Base-by-base conservation (phyloP, 139 green algal species). In the Chlamydomonas schloesseri region DNA sequence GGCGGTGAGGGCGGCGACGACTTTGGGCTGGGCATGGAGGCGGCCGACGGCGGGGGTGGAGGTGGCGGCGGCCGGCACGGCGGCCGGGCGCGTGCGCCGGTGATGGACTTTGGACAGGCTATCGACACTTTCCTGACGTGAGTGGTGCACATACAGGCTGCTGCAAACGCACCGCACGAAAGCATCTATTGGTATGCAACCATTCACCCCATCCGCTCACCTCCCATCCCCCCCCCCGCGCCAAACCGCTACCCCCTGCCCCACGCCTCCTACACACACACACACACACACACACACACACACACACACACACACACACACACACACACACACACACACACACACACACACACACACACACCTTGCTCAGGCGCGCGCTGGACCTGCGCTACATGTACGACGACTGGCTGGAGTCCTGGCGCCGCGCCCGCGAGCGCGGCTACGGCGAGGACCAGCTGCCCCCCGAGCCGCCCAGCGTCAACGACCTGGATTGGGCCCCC, bases 401-500 rank as follows among this genome's bases (percentile, higher is more conserved):
- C 11, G 50, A 78, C 1, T 86, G 80, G 80, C 0, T 31, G 8
- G 67, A 58, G 37, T 5, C 33, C 68, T 78, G 80, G 80, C 50
- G 58, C 13, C 34, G 26, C 47, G 46, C 68, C 4, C 47, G 33
- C 31, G 68, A 60, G 29, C 67, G 67, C 17, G 47, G 68, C 67
- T 78, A 78, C 69, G 80, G 68, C 33, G 26, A 42, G 47, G 80
- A 86, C 1, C 33, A 70, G 26, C 68, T 86, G 50, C 5, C 47
- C 8, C 31, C 9, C 20, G 33, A 77, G n/a, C 68, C 68, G 67
- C 80, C 80, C 26, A 15, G 33, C 8, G 65, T 62, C 31, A 53
- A 86, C n/a, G 80, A 86, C 0, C 46, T 86, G 50, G 18, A 78
- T 33, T 86, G 80, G 80, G 57, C 17, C 67, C 67, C n/a, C 46